These are phyloP conservation scores for Pseudevernia furfuracea DNA, from an alignment of 495 filamentous ascomycete genomes.

Conservation along the genomic window DNA sequence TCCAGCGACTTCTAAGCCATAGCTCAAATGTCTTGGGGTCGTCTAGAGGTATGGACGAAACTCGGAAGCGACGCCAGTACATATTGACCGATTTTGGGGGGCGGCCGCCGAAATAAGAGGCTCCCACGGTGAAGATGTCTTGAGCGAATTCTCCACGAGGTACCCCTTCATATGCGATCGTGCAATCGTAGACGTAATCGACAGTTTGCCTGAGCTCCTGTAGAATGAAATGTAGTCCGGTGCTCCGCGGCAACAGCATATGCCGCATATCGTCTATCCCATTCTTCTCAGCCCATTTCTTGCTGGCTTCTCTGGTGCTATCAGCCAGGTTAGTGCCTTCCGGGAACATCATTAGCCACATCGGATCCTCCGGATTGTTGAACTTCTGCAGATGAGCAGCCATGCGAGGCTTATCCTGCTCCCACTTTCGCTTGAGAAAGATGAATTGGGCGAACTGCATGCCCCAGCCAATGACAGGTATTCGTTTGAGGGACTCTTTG, in stretches of 20 bases:
- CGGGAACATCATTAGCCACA: slow-evolving; percentile 82
- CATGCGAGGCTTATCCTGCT: slow-evolving; percentile 63
- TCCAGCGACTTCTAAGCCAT: slow-evolving; percentile 72
- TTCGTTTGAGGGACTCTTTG: slow-evolving; percentile 71
- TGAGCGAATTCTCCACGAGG: slow-evolving; percentile 65
- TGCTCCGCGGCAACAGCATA: slow-evolving; percentile 63
- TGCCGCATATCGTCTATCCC: slow-evolving; percentile 61
- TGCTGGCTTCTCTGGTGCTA: slow-evolving; percentile 57
- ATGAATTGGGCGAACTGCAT: slow-evolving; percentile 82
- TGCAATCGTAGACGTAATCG: slow-evolving; percentile 80
- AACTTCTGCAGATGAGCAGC: slow-evolving; percentile 62
- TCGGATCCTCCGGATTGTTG: slow-evolving; percentile 56
- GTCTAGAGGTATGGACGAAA: slow-evolving; percentile 59
- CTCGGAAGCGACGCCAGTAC: slow-evolving; percentile 67
- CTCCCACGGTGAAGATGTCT: slow-evolving; percentile 63
- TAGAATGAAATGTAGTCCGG: slow-evolving; percentile 68
- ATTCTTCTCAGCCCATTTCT: slow-evolving; percentile 61
- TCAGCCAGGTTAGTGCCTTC: slow-evolving; percentile 71
- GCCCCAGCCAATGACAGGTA: slow-evolving; percentile 67
- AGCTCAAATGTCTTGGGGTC: slow-evolving; percentile 54
- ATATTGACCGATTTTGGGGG: slow-evolving; percentile 80
- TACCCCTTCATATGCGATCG: slow-evolving; percentile 75
- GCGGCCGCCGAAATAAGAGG: slow-evolving; percentile 67
- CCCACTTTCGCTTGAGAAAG: slow-evolving; percentile 77
- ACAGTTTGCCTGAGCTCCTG: slow-evolving; percentile 62